Evolutionary conservation across 2,329 filamentous ascomycete genomes (phyloP), one percentile per base, ranked within the genome.

Genomic region (Canariomyces notabilis): DNA sequence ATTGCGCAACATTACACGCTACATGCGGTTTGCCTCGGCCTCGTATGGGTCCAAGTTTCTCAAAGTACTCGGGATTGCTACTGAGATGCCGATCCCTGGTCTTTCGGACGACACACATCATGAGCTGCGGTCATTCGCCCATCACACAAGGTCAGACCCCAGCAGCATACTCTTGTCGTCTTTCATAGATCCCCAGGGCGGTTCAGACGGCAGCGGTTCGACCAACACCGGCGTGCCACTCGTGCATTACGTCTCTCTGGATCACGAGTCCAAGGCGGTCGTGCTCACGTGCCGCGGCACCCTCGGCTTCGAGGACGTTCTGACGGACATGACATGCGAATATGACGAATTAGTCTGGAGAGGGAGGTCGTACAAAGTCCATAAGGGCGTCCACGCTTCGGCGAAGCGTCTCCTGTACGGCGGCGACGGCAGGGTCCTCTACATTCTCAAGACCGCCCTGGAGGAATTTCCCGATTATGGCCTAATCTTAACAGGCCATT

Each of bases 351-450:
- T 85, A 8, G 51, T 68, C 5, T 83, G 84, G 81, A 74, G 79
- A 47, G 81, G 80, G 14, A 76, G 73, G 48, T 67, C 69, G 1
- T 87, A 85, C 67, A 80, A 83, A 53, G 83, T 87, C 0, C 84
- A 88, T 64, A 87, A 87, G 61, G 84, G 84, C 12, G 81, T 88
- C 44, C 82, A 87, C 59, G 82, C 83, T 0, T 87, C 83, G 1
- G 84, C 84, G 4, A 73, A 77, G 16, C 76, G 83, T 9, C 71
- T 88, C 0, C 67, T 88, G 0, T 83, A 82, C 56, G 82, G 83
- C 7, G 80, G 76, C 37, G 82, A 85, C 39, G 81, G 82, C 1
- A 73, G 78, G 20, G 81, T 88, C 2, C 71, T 88, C 51, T 70
- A 78, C 35, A 86, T 80, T 0, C 74, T 88, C 15, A 77, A 78